These are phyloP conservation scores for Pseudozyma pruni DNA, from an alignment of 1,284 basidiomycete genomes.

Conservation along the genomic window DNA sequence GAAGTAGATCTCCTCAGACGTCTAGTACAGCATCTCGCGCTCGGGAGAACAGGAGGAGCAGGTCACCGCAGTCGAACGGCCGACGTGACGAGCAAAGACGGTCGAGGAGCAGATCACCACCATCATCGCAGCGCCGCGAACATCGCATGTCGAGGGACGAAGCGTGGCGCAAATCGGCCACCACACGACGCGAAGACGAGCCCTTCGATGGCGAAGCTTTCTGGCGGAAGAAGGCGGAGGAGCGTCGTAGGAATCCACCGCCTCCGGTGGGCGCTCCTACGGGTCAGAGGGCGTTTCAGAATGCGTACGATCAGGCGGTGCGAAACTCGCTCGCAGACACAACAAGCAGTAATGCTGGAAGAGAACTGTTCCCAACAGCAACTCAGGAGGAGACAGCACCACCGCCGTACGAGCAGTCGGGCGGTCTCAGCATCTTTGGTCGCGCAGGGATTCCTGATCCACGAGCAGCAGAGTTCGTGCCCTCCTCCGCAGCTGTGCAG, in stretches of 20 bases:
- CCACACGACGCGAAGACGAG: neutral
- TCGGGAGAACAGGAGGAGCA: constrained; percentile 7
- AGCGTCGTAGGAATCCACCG: constrained; percentile 23
- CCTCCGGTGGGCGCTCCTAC: constrained; percentile 12
- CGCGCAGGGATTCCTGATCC: constrained; percentile 63
- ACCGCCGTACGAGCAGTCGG: constrained; percentile 8
- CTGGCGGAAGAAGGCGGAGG: constrained; percentile 32
- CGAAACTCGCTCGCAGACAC: neutral
- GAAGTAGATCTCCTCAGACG: constrained; percentile 14
- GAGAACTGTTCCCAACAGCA: constrained; percentile 16
- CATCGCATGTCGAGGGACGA: constrained; percentile 5
- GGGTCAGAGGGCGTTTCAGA: constrained; percentile 19
- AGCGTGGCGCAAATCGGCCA: constrained; percentile 9
- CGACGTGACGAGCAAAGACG: constrained; percentile 4
- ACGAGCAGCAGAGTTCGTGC: constrained; percentile 57
- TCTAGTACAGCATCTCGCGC: constrained; percentile 1
- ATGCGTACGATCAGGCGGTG: constrained; percentile 17
- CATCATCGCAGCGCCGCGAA: neutral
- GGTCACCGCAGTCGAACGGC: neutral
- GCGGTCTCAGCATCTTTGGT: constrained; percentile 56
- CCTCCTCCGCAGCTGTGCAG: constrained; percentile 8
- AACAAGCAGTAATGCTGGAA: neutral
- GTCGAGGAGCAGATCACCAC: constrained; percentile 19
- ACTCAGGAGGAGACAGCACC: neutral
- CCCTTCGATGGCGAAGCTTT: constrained; percentile 24